Evolutionary conservation across 116 monocot species (phyloP), one percentile per base, ranked within the genome.

Genomic region (Iris pallida): DNA sequence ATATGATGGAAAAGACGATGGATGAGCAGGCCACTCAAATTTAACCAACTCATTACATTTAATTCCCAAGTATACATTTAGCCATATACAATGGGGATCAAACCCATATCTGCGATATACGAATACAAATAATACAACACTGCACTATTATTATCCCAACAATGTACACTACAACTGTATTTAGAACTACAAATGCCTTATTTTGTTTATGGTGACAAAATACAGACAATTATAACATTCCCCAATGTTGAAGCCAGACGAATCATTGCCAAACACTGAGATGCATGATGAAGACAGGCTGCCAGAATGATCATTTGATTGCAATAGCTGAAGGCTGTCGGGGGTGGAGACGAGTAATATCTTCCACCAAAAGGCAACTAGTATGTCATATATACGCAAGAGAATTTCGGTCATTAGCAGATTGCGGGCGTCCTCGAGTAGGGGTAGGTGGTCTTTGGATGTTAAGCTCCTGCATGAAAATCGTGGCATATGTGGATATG

Each of bases 391-490:
- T 98, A 59, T 90, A 98, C 45, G 97, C 97, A 73, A 98, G 89
- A 64, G 97, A 98, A 68, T 66, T 88, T 64, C 97, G 64, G 59
- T 98, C 93, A 46, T 60, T 81, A 0, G 77, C 70, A 77, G 88
- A 82, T 14, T 88, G 92, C 41, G 93, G 97, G 19, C 97, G 75
- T 12, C 97, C 97, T 47, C 97, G 73, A 20, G 97, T 92, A 62
- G 97, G 97, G 63, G 97, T 98, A 8, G 97, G 97, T 47, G 97
- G 97, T 75, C 97, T 82, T 74, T 98, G 92, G 49, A 82, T 88
- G 65, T 98, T 98, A 9, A 98, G 93, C 57, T 98, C 97, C 97
- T 98, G 82, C 61, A 85, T 7, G 5, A 53, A 60, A 58, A 53
- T 0, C 20, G 65, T 48, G 47, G 17, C 18, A 47, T 9, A 48